Evolutionary conservation across 768 basidiomycete genomes (phyloP), one percentile per base, ranked within the genome.

Genomic region (Nevesoporus exiguus): DNA sequence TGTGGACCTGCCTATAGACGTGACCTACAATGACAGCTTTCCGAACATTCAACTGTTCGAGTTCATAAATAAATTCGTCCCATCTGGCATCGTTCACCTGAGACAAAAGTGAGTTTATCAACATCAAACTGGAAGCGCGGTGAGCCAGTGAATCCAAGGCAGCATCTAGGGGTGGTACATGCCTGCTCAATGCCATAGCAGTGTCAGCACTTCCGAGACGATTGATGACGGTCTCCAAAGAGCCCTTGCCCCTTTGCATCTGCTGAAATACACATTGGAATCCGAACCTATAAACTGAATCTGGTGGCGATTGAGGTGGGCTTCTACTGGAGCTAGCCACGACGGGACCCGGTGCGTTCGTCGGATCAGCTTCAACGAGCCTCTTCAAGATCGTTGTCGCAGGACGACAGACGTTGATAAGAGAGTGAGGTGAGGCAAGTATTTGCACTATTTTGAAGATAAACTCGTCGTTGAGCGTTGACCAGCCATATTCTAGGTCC

Each of bases 321-420:
- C 68, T 68, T 59, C 75, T 77, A 62, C 87, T 89, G 21, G 86
- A 83, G 63, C 85, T 80, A 13, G 84, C 77, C 37, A 76, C 56
- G 44, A 80, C 66, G 2, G 80, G 76, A 17, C 83, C 84, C 2
- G 88, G 82, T 17, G 83, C 81, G 55, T 75, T 84, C 60, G 78
- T 72, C 17, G 91, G 87, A 62, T 91, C 89, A 9, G 91, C 91
- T 68, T 93, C 91, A 14, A 93, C 92, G 21, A 96, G 81, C 58
- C 87, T 88, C 72, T 92, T 91, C 57, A 95, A 77, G 51, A 96
- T 94, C 31, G 89, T 85, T 40, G 90, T 93, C 1, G 93, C 93
- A 31, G 93, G 94, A 6, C 93, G 86, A 62, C 90, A 91, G 54
- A 95, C 90, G 57, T 97, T 97, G 75, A 95, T 85, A 17, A 86